Conservation (phyloP, 2,329 filamentous ascomycete species). For the Kalmusia sp. region DNA sequence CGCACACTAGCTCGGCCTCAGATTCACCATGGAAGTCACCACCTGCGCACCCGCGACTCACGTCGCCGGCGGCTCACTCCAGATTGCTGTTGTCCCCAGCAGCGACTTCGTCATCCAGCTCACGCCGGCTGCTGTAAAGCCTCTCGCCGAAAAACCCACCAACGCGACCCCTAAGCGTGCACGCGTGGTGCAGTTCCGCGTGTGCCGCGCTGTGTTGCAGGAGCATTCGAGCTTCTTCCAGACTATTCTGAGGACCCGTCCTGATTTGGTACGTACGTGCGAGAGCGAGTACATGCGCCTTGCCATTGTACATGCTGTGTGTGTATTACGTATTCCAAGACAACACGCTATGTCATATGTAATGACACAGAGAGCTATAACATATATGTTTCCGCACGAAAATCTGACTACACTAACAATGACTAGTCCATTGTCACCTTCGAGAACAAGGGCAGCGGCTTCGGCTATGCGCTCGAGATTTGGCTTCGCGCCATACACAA, state of each 20-base stretch:
- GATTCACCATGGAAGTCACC: conserved; percentile 6
- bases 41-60: conserved; percentile 4
- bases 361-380: not conserved
- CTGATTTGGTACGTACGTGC: conserved; percentile 15
- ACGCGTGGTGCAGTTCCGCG: conserved; percentile 17
- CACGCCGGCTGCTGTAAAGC: conserved; percentile 13
- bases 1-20: not conserved
- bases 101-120: conserved; percentile 22
- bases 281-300: too few species aligned
- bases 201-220: conserved; percentile 11
- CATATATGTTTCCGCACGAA: not conserved
- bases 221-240: conserved; percentile 17
- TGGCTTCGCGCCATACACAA: conserved; percentile 22
- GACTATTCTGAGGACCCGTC: conserved; percentile 11
- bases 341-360: too few species aligned
- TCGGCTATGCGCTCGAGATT: conserved; percentile 20
- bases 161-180: conserved; percentile 6
- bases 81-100: conserved; percentile 11
- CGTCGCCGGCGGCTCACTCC: conserved; percentile 9
- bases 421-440: conserved; percentile 17
- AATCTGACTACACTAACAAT: not conserved
- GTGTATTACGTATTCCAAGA: too few species aligned
- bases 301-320: too few species aligned
- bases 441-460: conserved; percentile 17
- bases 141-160: conserved; percentile 10